phyloP scores from a whole-genome alignment of 108 stramenopile genomes.

The Fistulifera solaris region DNA sequence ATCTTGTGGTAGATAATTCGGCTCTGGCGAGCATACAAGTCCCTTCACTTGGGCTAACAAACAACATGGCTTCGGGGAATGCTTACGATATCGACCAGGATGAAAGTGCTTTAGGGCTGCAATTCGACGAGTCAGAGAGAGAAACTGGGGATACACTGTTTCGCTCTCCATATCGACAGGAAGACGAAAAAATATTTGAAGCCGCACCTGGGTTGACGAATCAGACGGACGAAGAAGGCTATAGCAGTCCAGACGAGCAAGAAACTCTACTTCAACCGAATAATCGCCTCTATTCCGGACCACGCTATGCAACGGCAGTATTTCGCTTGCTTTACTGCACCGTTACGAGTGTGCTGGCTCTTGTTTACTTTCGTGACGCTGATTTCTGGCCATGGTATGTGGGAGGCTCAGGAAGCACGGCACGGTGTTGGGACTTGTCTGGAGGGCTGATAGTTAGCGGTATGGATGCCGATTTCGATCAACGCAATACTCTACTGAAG shows the following conservation, averaged over 20 bases:
- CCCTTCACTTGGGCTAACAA: too few relatives aligned
- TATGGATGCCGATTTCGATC: conserved; percentile 54
- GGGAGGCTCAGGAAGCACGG: conserved; percentile 47
- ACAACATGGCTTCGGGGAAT: too few relatives aligned
- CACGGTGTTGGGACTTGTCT: conserved; percentile 68
- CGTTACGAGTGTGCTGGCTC: conserved; percentile 40
- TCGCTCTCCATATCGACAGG: too few relatives aligned
- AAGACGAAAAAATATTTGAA: too few relatives aligned
- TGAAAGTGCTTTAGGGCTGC: background rate
- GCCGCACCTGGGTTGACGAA: background rate
- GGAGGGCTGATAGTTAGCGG: conserved; percentile 39
- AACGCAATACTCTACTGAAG: conserved; percentile 40
- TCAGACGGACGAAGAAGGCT: background rate
- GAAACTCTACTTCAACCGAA: background rate
- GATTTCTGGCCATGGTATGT: conserved; percentile 72
- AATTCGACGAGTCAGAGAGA: conserved; percentile 4
- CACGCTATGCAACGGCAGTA: conserved; percentile 71
- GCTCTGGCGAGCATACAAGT: background rate
- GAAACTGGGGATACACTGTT: background rate
- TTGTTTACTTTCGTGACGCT: conserved; percentile 37
- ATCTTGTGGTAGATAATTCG: background rate
- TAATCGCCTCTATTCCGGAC: conserved; percentile 47
- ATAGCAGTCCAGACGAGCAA: background rate
- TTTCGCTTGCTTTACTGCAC: conserved; percentile 53
- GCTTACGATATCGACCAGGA: background rate